A percentile compares a stretch with the other conserved stretches of the same genome.
Evolutionary conservation across 371 early-diverging fungal genomes (phyloP).

Genomic region (Catenaria anguillulae): DNA sequence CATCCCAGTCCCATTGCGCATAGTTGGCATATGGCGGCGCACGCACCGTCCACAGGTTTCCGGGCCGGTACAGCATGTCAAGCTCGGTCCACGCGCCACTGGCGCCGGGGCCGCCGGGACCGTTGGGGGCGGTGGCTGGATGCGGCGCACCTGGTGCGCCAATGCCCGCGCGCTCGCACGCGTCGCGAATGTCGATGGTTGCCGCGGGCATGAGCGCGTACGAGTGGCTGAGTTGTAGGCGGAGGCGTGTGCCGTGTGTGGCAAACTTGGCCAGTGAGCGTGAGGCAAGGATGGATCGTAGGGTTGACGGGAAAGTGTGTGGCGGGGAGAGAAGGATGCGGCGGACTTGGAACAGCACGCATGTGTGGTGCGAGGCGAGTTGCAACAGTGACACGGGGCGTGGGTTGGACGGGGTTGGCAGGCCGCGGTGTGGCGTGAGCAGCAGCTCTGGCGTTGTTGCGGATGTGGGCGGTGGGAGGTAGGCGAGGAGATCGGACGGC

Average conservation of each 20-base stretch:
- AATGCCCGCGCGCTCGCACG: too few species aligned
- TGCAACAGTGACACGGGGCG: neutral
- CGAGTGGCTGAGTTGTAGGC: neutral
- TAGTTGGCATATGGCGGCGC: neutral
- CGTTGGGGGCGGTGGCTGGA: neutral
- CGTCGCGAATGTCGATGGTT: neutral
- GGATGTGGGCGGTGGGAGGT: neutral
- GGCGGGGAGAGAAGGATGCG: conserved; percentile 4
- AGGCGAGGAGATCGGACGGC: neutral
- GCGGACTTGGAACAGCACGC: conserved; percentile 4
- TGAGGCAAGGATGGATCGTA: neutral
- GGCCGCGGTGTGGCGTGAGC: neutral
- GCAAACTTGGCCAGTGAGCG: neutral
- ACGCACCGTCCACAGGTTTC: neutral
- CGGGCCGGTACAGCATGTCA: neutral
- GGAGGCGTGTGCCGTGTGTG: neutral
- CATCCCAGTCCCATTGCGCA: neutral
- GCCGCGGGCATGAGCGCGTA: neutral
- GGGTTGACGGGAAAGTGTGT: neutral
- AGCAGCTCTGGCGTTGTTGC: neutral
- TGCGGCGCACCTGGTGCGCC: too few species aligned
- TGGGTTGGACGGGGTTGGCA: neutral
- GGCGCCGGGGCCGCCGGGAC: neutral
- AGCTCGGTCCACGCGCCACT: neutral
- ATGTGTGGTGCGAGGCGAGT: conserved; percentile 1